phyloP scores from a whole-genome alignment of 345 rosid species.

The Euphorbia peplus region DNA sequence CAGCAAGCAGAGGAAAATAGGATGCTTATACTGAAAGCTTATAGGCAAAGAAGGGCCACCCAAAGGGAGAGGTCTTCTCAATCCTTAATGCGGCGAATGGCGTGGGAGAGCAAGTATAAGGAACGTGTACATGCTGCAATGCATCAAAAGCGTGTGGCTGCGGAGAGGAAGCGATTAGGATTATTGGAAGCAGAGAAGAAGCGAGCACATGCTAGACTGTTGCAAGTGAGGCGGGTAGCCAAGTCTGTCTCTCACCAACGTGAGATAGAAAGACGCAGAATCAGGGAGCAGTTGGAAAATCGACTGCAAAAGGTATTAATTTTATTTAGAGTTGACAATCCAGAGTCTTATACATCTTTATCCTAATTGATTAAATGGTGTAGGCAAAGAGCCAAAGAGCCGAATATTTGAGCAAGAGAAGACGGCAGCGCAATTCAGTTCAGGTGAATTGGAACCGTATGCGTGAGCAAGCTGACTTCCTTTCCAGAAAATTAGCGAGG shows the following conservation, averaged over 20 bases:
- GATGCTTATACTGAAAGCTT: slow-evolving; percentile 75
- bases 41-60: slow-evolving; percentile 66
- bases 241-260: slow-evolving; percentile 70
- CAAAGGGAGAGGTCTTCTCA: slow-evolving; percentile 80
- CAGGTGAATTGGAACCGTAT: slow-evolving; percentile 46
- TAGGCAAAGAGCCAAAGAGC: slow-evolving; percentile 89
- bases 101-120: slow-evolving; percentile 84
- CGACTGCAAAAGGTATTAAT: slow-evolving; percentile 70
- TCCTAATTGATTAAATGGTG: background rate
- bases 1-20: slow-evolving; percentile 91
- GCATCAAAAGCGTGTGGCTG: slow-evolving; percentile 84
- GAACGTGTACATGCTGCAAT: slow-evolving; percentile 77
- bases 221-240: slow-evolving; percentile 70
- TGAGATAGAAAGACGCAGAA: slow-evolving; percentile 82
- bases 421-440: slow-evolving; percentile 51
- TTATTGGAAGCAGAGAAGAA: slow-evolving; percentile 87
- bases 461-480: slow-evolving; percentile 73
- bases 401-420: slow-evolving; percentile 85
- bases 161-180: slow-evolving; percentile 86
- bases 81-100: slow-evolving; percentile 71
- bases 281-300: slow-evolving; percentile 81
- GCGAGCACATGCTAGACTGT: slow-evolving; percentile 73
- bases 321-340: slow-evolving; percentile 5
- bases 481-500: slow-evolving; percentile 78
- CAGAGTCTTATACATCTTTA: background rate